Percentiles rank a stretch among this genome's conserved stretches.
Evolutionary conservation across 2,329 filamentous ascomycete genomes (phyloP).

Genomic region (Biscogniauxia marginata): DNA sequence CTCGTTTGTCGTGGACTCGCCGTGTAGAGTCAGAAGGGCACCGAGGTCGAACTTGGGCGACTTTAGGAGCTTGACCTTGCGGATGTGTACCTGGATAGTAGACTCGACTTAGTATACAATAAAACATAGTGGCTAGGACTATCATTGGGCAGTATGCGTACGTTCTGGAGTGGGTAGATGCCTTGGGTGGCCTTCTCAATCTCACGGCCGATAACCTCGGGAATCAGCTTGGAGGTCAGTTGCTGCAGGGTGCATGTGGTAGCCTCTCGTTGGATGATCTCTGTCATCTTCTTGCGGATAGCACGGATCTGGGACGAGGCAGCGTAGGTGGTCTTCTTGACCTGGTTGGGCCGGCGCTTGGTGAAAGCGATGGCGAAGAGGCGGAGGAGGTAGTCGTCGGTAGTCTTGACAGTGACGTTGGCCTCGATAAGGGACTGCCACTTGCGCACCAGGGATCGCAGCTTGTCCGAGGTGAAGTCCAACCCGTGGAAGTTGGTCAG

Average conservation of each 20-base stretch:
- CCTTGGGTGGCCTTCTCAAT: conserved; percentile 99
- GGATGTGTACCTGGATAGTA: conserved; percentile 85
- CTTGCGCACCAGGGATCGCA: conserved; percentile 98
- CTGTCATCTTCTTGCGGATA: conserved; percentile 99
- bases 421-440: conserved; percentile 99
- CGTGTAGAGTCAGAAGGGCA: conserved; percentile 92
- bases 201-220: conserved; percentile 98
- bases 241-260: conserved; percentile 91
- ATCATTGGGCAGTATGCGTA: conserved; percentile 44
- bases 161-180: conserved; percentile 99
- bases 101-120: conserved; percentile 33
- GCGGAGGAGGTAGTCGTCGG: conserved; percentile 98
- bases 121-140: background rate
- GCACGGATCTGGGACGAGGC: conserved; percentile 94
- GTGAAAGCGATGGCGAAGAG: conserved; percentile 99
- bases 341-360: conserved; percentile 98
- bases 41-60: conserved; percentile 98
- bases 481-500: conserved; percentile 99
- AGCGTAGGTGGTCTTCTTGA: conserved; percentile 99
- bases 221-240: conserved; percentile 98
- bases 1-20: conserved; percentile 94
- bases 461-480: conserved; percentile 99
- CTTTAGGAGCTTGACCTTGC: conserved; percentile 99
- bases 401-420: conserved; percentile 99
- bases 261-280: conserved; percentile 97